Evolutionary conservation across 2,329 filamentous ascomycete genomes (phyloP), one percentile per base, ranked within the genome.

Genomic region (Paecilomyces dactylethromorphus): DNA sequence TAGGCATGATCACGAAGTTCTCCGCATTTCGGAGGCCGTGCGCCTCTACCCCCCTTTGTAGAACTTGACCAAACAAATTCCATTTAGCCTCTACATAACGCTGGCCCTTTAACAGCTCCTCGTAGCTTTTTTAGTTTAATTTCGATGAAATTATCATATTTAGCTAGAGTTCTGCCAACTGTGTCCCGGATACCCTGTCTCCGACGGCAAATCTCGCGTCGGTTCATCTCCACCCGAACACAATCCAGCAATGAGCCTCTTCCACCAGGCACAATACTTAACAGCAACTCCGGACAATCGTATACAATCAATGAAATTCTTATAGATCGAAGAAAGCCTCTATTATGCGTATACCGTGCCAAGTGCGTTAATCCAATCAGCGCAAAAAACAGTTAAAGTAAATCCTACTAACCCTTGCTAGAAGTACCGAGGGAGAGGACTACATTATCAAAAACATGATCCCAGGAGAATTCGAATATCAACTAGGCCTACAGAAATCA

Each of bases 381-480:
- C 33, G 11, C 15, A 39, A 5, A 13, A 2, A 2, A 18, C 7
- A 18, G n/a, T n/a, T 45, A 13, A 45, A n/a, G 6, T 18, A 8
- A n/a, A 15, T 39, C 15, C 7, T 18, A 7, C 35, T 45, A 45
- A 45, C 35, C 24, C 3, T 26, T 18, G 13, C 15, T 2, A n/a
- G 18, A 4, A 57, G 50, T 12, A 24, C 56, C 10, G 51, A 57
- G 21, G 32, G 33, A 26, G n/a, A 26, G 10, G 45, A 54, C 0
- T 54, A 54, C 29, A 32, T 57, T 10, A 21, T 54, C 13, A 57
- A 71, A 35, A 65, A 71, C 55, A 63, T 69, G 59, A 67, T 69
- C 31, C 61, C 58, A 32, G 70, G 70, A 4, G 67, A 71, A 18
- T 68, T 71, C 32, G 67, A 69, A 8, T 72, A 73, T 50, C 69